phyloP scores from a whole-genome alignment of 108 stramenopile species.

The Nitzschia sp. region DNA sequence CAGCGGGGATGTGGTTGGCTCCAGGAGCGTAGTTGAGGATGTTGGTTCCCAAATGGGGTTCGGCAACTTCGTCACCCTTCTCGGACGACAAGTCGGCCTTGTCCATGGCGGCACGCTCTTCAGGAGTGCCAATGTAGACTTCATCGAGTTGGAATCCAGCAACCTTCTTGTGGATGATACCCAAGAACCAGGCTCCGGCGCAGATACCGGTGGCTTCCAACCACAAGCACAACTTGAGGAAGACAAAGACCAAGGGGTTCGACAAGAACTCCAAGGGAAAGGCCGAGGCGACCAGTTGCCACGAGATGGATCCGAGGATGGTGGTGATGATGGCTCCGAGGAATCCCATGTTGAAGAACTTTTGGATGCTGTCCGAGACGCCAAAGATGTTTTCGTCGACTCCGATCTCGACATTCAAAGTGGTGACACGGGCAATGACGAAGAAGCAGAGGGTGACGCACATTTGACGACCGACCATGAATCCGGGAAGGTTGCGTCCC shows the following conservation, averaged over 20 bases:
- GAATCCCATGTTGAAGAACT: constrained; percentile 67
- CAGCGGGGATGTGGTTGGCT: constrained; percentile 1
- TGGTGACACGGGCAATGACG: constrained; percentile 66
- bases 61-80: constrained; percentile 8
- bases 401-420: constrained; percentile 43
- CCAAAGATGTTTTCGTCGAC: constrained; percentile 55
- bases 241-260: constrained; percentile 57
- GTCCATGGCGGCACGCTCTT: constrained; percentile 48
- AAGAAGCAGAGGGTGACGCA: constrained; percentile 67
- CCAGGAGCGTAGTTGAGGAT: constrained; percentile 17
- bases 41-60: constrained; percentile 32
- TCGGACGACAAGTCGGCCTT: constrained; percentile 27
- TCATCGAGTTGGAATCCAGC: constrained; percentile 60
- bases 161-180: constrained; percentile 40
- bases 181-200: constrained; percentile 68
- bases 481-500: constrained; percentile 61
- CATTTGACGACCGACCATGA: constrained; percentile 62
- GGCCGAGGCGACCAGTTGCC: constrained; percentile 67
- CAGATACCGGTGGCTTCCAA: constrained; percentile 66
- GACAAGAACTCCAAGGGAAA: constrained; percentile 67
- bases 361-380: constrained; percentile 52
- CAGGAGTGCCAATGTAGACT: constrained; percentile 63
- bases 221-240: constrained; percentile 45
- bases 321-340: constrained; percentile 73
- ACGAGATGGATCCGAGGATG: constrained; percentile 61